Evolutionary conservation across 139 green algal genomes (phyloP), one percentile per base, ranked within the genome.

Genomic region (Chlamydomonas eustigma): DNA sequence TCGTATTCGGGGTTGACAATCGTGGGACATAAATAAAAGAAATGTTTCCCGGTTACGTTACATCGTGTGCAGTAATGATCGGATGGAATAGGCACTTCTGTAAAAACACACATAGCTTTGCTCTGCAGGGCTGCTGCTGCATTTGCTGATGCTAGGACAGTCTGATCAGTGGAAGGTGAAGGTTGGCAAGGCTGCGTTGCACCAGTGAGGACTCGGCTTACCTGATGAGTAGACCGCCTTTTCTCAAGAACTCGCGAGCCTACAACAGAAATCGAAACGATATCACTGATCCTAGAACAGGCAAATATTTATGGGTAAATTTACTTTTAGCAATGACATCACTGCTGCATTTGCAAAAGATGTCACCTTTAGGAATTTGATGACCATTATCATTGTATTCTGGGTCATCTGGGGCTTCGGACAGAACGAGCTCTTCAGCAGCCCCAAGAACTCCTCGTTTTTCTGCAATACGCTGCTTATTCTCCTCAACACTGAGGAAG

Each of bases 361-460:
- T 12, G 12, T 58, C 44, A 52, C 88, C 89, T 25, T 88, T 87
- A 33, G 86, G 86, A 3, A 95, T 76, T 31, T 91, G 81, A 51
- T 89, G 80, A 0, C 70, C 44, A 37, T 95, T 90, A 28, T 93
- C 86, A 1, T 37, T 73, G 36, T 88, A 89, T n/a, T 91, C 86
- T 3, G 80, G 74, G 18, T 84, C 78, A 0, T 84, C 88, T 37
- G 76, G 78, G 1, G 87, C 72, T 63, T 95, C 87, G 30, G 79
- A 88, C 25, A 95, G 78, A 33, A 84, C 83, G 3, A 95, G 80
- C 80, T 93, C 88, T 6, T 77, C 72, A 3, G 67, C 78, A 36
- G 85, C 89, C n/a, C 89, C 89, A 2, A 79, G 85, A 2, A 95
- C 79, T 2, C 88, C 88, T 64, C 90, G 91, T 70, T 93, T 93